phyloP scores from a whole-genome alignment of 805 yeast species.

The Kodamaea fukazawae region DNA sequence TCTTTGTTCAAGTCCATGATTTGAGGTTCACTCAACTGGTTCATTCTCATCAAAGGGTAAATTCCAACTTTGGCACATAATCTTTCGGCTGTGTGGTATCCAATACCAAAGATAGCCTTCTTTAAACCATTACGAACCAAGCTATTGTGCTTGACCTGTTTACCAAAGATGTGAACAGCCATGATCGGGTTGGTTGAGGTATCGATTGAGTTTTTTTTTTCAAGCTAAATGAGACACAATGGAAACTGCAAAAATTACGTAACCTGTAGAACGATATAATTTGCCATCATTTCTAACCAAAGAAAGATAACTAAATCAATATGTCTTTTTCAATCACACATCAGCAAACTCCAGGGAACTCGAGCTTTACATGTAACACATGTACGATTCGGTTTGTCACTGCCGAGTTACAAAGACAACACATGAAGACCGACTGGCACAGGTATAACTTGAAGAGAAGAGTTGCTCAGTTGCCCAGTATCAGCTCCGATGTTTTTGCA shows the following conservation, averaged over 20 bases:
- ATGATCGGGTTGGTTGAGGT: slow-evolving; percentile 15
- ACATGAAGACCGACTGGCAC: slow-evolving; percentile 99
- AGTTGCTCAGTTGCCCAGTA: slow-evolving; percentile 61
- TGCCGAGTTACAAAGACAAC: slow-evolving; percentile 84
- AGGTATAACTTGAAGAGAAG: slow-evolving; percentile 91
- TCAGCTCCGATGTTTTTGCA: slow-evolving; percentile 50
- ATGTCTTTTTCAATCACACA: slow-evolving; percentile 20
- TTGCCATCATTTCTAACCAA: slow-evolving; percentile 1
- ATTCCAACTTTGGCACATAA: slow-evolving; percentile 87
- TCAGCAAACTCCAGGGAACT: slow-evolving; percentile 25
- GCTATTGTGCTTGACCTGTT: slow-evolving; percentile 42
- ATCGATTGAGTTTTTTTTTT: slow-evolving; percentile 4
- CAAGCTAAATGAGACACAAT: neutral
- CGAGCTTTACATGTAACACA: slow-evolving; percentile 72
- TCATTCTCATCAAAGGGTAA: slow-evolving; percentile 92
- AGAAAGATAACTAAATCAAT: neutral
- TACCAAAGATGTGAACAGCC: slow-evolving; percentile 47
- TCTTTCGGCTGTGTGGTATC: slow-evolving; percentile 65
- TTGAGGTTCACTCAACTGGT: slow-evolving; percentile 85
- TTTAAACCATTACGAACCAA: slow-evolving; percentile 61
- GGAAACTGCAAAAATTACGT: neutral
- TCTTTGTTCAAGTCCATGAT: slow-evolving; percentile 85
- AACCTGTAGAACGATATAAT: slow-evolving; percentile 2
- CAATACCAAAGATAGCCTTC: slow-evolving; percentile 82
- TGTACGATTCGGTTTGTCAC: slow-evolving; percentile 78